Conservation (phyloP, 176 grass and related monocot species). For the Eragrostis nindensis region DNA sequence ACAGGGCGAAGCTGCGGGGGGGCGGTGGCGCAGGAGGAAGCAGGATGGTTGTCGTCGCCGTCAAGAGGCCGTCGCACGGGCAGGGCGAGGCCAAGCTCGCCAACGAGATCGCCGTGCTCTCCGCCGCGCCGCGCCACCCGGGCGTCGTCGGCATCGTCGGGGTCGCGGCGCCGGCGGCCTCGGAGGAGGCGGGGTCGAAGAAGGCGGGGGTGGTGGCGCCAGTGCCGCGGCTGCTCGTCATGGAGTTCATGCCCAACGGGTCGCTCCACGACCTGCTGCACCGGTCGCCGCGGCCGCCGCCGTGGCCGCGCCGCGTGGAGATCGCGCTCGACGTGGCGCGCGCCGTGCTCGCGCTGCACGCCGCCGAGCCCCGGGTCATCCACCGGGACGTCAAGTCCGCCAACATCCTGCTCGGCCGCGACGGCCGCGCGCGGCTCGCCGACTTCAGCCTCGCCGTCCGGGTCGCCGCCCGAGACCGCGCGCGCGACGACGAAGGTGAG, state of each 20-base stretch:
- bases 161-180: not conserved
- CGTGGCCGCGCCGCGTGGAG: slow-evolving; percentile 67
- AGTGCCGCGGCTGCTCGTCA: slow-evolving; percentile 54
- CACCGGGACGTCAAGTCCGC: slow-evolving; percentile 95
- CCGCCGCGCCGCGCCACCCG: slow-evolving; percentile 45
- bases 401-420: slow-evolving; percentile 73
- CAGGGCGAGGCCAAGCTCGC: slow-evolving; percentile 65
- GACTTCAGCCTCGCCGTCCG: slow-evolving; percentile 90
- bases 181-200: not conserved
- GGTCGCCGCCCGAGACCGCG: not conserved
- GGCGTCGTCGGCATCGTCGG: slow-evolving; percentile 72
- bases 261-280: slow-evolving; percentile 91
- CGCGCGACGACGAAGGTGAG: not conserved
- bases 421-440: slow-evolving; percentile 63
- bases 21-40: too few relatives aligned
- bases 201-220: not conserved
- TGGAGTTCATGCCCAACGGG: slow-evolving; percentile 87
- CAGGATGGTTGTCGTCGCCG: slow-evolving; percentile 40
- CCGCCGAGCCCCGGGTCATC: slow-evolving; percentile 50
- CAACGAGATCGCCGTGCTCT: slow-evolving; percentile 88
- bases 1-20: slow-evolving; percentile 63
- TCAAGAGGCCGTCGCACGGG: slow-evolving; percentile 61
- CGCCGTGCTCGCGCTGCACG: slow-evolving; percentile 70
- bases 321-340: slow-evolving; percentile 74
- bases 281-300: slow-evolving; percentile 48